phyloP scores from a whole-genome alignment of 2,329 filamentous ascomycete genomes.

The Metarhizium robertsii region DNA sequence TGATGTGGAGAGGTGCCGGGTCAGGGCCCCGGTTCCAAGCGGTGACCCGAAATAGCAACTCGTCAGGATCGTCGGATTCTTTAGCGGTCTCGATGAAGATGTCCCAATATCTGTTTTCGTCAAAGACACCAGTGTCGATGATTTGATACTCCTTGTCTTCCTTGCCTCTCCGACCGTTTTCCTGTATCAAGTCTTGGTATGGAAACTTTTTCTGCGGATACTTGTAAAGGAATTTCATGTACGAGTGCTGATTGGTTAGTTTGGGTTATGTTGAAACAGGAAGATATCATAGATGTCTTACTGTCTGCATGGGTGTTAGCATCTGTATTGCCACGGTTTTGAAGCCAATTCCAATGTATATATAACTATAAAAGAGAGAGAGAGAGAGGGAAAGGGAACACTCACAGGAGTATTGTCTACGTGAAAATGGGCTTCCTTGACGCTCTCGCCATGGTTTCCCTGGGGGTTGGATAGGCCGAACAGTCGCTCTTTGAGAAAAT shows the following conservation, averaged over 20 bases:
- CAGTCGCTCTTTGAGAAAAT: conserved; percentile 87
- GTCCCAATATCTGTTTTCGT: conserved; percentile 90
- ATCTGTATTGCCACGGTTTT: not conserved
- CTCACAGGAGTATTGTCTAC: conserved; percentile 79
- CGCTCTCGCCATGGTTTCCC: conserved; percentile 92
- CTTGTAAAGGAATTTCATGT: conserved; percentile 99
- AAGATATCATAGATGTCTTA: conserved; percentile 17
- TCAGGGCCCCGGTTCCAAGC: conserved; percentile 94
- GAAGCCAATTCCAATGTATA: no score
- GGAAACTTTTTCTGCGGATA: conserved; percentile 89
- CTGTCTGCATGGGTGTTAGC: conserved; percentile 30
- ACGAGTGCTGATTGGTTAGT: conserved; percentile 61
- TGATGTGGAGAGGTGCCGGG: conserved; percentile 81
- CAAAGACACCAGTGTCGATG: conserved; percentile 78
- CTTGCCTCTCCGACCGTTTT: conserved; percentile 70
- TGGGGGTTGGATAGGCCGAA: conserved; percentile 95
- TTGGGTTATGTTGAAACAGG: not conserved
- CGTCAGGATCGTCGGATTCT: conserved; percentile 82
- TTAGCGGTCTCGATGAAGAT: conserved; percentile 96
- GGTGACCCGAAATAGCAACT: conserved; percentile 87
- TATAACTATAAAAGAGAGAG: no score
- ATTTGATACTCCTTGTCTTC: conserved; percentile 85
- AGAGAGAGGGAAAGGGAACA: conserved; percentile 1
- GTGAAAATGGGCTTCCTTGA: conserved; percentile 96
- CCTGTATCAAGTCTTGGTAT: conserved; percentile 77